These are phyloP conservation scores for Nakaseomyces glabratus DNA, from an alignment of 1,139 yeast genomes.

Conservation along the genomic window DNA sequence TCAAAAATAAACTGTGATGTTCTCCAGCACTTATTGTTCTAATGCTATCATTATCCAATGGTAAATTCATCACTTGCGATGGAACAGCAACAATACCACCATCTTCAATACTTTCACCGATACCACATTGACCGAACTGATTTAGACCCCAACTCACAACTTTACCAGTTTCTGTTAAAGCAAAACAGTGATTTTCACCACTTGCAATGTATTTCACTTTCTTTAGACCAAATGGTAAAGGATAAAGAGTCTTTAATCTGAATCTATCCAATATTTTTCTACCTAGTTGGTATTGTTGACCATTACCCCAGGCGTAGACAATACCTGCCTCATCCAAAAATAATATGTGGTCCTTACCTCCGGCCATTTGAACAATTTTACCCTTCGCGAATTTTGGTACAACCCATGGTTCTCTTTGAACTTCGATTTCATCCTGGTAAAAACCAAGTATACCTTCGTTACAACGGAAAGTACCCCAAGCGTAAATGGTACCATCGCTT, in stretches of 20 bases:
- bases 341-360: conserved; percentile 86
- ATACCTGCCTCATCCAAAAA: conserved; percentile 78
- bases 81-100: conserved; percentile 78
- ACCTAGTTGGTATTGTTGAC: conserved; percentile 87
- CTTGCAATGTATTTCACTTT: conserved; percentile 74
- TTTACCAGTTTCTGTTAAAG: conserved; percentile 61
- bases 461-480: conserved; percentile 96
- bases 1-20: conserved; percentile 78
- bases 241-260: conserved; percentile 54
- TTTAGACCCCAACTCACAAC: conserved; percentile 91
- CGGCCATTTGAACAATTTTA: conserved; percentile 75
- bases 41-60: conserved; percentile 45
- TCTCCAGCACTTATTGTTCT: conserved; percentile 78
- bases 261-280: conserved; percentile 73
- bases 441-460: conserved; percentile 81
- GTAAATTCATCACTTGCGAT: conserved; percentile 47
- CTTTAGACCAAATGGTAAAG: conserved; percentile 65
- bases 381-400: conserved; percentile 42
- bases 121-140: conserved; percentile 94
- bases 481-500: conserved; percentile 79
- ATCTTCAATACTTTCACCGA: conserved; percentile 59
- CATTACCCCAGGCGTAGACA: conserved; percentile 96
- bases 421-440: conserved; percentile 53
- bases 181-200: conserved; percentile 96
- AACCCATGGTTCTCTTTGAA: conserved; percentile 61